Percentiles rank a stretch among this genome's conserved stretches.
Conservation (phyloP, 768 basidiomycete species). For the Lactarius evosmus region DNA sequence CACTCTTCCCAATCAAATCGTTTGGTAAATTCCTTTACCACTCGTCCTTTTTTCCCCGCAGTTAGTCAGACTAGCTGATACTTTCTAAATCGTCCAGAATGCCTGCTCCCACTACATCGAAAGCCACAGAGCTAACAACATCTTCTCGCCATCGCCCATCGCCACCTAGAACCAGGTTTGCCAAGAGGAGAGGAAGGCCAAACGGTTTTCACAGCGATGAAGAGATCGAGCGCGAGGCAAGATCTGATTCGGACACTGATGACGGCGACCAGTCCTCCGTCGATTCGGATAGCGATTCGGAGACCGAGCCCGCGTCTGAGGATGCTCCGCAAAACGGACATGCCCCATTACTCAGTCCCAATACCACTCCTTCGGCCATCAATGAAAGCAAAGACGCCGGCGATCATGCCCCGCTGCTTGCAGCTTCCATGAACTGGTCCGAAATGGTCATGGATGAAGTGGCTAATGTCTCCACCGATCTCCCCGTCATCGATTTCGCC, state of each 20-base stretch:
- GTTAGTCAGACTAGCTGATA: background rate
- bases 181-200: constrained; percentile 63
- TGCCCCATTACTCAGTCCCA: constrained; percentile 59
- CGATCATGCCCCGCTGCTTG: constrained; percentile 49
- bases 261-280: constrained; percentile 53
- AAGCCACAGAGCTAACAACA: constrained; percentile 9
- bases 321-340: constrained; percentile 51
- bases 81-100: constrained; percentile 19
- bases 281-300: constrained; percentile 63
- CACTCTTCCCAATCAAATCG: background rate
- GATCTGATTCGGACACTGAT: constrained; percentile 66
- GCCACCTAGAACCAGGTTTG: constrained; percentile 41
- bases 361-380: constrained; percentile 44
- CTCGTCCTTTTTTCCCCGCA: background rate
- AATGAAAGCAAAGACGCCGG: constrained; percentile 31
- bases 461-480: constrained; percentile 56
- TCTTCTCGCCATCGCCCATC: constrained; percentile 15
- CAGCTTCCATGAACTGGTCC: constrained; percentile 62
- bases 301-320: constrained; percentile 67
- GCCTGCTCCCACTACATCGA: constrained; percentile 25
- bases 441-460: constrained; percentile 81
- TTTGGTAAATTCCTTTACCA: background rate
- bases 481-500: constrained; percentile 80
- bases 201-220: constrained; percentile 65
- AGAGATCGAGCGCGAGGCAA: constrained; percentile 68